Evolutionary conservation across 2,329 filamentous ascomycete genomes (phyloP), one percentile per base, ranked within the genome.

Genomic region (Aureobasidium namibiae): DNA sequence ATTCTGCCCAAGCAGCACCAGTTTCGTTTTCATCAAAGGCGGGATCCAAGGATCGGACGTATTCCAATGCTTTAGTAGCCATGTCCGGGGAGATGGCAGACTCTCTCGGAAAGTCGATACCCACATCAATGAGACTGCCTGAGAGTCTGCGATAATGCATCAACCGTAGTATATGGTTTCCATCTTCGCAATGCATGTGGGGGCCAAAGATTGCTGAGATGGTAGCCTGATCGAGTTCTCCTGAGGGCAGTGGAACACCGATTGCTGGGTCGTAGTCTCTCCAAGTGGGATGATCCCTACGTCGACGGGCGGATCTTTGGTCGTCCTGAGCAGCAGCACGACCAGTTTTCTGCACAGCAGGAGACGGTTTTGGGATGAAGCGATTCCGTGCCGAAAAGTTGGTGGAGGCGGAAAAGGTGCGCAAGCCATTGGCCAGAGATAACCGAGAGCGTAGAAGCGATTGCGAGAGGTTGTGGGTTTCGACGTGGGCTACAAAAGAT

Each of bases 71-170:
- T 61, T 63, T 66, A 48, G 67, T 58, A 23, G 70, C 69, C 41
- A 68, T 65, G 23, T 66, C 63, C 21, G 60, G 49, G 1, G 62
- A 63, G 8, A 73, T 65, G 4, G 62, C 62, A 21, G 62, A 66
- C 16, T 62, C 56, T 4, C 42, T 46, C 1, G 70, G 67, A 46
- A 73, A 72, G 14, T 66, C 63, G 31, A 72, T 24, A 9, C 70
- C 70, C 10, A 65, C 58, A 56, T 74, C 70, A 16, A 73, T 72
- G 41, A 74, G 62, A n/a, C 69, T 67, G 2, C 72, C 72, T 7
- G 69, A 72, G 53, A 68, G 60, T 33, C 72, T 64, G 36, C 72
- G 64, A 65, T 70, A 73, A 56, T 74, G 65, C 65, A 73, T 66
- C 4, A 73, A 66, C 16, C 64, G 67, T n/a, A 74, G 59, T 10